phyloP scores from a whole-genome alignment of 2,329 filamentous ascomycete species.

The Emmonsiellopsis sp. region DNA sequence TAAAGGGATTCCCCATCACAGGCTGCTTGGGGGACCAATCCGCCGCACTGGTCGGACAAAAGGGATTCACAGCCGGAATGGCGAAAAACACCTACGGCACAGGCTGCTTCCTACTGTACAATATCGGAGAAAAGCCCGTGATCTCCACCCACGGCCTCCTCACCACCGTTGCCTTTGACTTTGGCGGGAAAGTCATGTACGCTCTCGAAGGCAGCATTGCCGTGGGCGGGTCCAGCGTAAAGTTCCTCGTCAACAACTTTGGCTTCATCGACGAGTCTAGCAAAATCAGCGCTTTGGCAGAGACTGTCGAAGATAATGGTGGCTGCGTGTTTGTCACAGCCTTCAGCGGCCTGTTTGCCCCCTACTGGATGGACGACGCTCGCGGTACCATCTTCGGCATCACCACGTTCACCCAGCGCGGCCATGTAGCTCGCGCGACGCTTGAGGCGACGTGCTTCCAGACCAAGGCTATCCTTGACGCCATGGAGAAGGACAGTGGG shows the following conservation, averaged over 20 bases:
- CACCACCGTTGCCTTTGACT: slow-evolving; percentile 77
- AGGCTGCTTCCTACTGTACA: slow-evolving; percentile 82
- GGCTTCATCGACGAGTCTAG: slow-evolving; percentile 52
- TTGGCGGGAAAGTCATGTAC: slow-evolving; percentile 62
- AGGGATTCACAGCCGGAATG: slow-evolving; percentile 70
- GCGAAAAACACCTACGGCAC: slow-evolving; percentile 92
- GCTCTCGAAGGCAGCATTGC: slow-evolving; percentile 78
- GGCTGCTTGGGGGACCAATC: slow-evolving; percentile 84
- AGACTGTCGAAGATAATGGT: slow-evolving; percentile 64
- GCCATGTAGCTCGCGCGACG: slow-evolving; percentile 80
- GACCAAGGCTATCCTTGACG: slow-evolving; percentile 82
- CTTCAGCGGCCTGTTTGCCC: slow-evolving; percentile 83
- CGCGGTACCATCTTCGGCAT: slow-evolving; percentile 80
- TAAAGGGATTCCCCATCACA: slow-evolving; percentile 46
- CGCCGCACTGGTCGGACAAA: slow-evolving; percentile 78
- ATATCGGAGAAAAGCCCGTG: slow-evolving; percentile 75
- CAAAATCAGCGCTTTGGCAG: slow-evolving; percentile 56
- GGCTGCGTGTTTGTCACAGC: slow-evolving; percentile 83
- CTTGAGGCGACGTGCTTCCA: slow-evolving; percentile 89
- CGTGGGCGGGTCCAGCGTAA: slow-evolving; percentile 73
- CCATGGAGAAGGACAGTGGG: slow-evolving; percentile 80
- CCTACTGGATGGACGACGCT: slow-evolving; percentile 92
- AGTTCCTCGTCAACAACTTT: slow-evolving; percentile 61
- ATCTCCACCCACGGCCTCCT: slow-evolving; percentile 76
- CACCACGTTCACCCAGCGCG: slow-evolving; percentile 74